phyloP scores from a whole-genome alignment of 768 basidiomycete species.

The Paxillus rubicundulus region DNA sequence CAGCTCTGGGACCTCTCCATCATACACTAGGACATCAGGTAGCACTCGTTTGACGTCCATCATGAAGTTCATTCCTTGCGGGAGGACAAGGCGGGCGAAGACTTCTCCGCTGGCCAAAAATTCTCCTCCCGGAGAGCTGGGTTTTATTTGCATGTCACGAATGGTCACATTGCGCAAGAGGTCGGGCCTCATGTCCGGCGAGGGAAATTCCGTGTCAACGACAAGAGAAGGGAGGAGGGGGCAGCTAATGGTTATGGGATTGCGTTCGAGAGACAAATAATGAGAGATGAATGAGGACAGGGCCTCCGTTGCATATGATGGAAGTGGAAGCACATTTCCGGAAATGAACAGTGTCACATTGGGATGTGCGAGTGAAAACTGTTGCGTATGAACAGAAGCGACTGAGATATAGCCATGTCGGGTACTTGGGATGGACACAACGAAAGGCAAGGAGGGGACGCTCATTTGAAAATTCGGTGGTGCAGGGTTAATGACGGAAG shows the following conservation, averaged over 20 bases:
- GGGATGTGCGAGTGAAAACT: conserved; percentile 62
- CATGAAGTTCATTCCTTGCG: conserved; percentile 63
- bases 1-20: conserved; percentile 56
- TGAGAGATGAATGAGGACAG: conserved; percentile 63
- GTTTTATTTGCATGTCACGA: conserved; percentile 68
- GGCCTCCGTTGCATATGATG: conserved; percentile 34
- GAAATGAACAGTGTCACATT: conserved; percentile 60
- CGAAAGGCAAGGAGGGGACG: conserved; percentile 60
- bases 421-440: conserved; percentile 46
- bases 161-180: conserved; percentile 73
- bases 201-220: conserved; percentile 56
- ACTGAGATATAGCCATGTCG: conserved; percentile 39
- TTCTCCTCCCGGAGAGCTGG: conserved; percentile 31
- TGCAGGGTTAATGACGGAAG: conserved; percentile 57
- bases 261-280: conserved; percentile 57
- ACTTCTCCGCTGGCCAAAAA: conserved; percentile 73
- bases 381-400: conserved; percentile 51
- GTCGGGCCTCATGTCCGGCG: conserved; percentile 59
- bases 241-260: conserved; percentile 57
- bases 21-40: conserved; percentile 77
- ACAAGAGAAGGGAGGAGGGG: conserved; percentile 52
- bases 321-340: conserved; percentile 58
- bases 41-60: conserved; percentile 62
- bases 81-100: conserved; percentile 62
- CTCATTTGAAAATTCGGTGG: conserved; percentile 49